phyloP scores from a whole-genome alignment of 2,329 filamentous ascomycete genomes.

The Sporothrix variecibatus region DNA sequence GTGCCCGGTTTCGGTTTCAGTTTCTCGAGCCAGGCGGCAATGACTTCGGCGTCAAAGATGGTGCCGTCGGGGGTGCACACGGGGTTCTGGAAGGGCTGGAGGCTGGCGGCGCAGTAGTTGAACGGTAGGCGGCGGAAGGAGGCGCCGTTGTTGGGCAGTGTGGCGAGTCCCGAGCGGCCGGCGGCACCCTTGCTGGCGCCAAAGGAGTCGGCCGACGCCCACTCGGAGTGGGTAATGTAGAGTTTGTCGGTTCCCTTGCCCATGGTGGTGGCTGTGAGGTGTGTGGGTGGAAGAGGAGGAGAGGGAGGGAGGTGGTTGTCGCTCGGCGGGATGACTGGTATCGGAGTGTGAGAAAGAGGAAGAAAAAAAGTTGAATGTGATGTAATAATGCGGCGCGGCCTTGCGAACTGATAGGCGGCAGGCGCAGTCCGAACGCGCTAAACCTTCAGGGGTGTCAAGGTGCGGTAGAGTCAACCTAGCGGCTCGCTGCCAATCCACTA shows the following conservation, averaged over 20 bases:
- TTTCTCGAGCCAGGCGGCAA: slow-evolving; percentile 90
- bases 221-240: slow-evolving; percentile 94
- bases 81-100: slow-evolving; percentile 92
- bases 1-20: slow-evolving; percentile 73
- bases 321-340: not conserved
- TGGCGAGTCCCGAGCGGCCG: slow-evolving; percentile 44
- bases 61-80: slow-evolving; percentile 87
- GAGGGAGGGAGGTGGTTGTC: no score
- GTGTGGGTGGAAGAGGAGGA: not conserved
- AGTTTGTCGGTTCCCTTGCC: slow-evolving; percentile 60
- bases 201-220: slow-evolving; percentile 88
- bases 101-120: slow-evolving; percentile 95
- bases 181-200: slow-evolving; percentile 70
- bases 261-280: slow-evolving; percentile 38
- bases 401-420: not conserved
- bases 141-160: slow-evolving; percentile 28
- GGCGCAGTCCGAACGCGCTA: not conserved
- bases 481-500: slow-evolving; percentile 1
- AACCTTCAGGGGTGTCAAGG: not conserved
- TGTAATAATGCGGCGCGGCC: slow-evolving; percentile 20
- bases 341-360: not conserved
- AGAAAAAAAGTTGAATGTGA: not conserved
- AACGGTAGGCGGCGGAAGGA: slow-evolving; percentile 87
- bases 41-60: slow-evolving; percentile 94
- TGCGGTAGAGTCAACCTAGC: not conserved